Conservation (phyloP, 1,139 yeast species). For the Blastobotrys illinoisensis region DNA sequence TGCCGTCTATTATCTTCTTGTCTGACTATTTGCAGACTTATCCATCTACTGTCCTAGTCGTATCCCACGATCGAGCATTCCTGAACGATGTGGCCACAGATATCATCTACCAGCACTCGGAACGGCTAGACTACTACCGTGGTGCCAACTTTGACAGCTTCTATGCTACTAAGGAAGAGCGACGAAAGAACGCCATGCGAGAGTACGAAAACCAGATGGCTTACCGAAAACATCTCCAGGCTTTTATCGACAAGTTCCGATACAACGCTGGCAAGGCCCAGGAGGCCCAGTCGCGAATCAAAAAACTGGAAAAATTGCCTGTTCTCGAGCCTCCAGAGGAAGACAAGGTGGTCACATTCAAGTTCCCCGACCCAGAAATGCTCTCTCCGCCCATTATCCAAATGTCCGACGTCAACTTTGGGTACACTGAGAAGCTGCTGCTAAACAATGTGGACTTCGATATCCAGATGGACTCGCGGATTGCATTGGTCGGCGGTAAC, state of each 20-base stretch:
- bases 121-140: conserved; percentile 90
- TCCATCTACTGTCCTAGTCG: conserved; percentile 88
- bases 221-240: conserved; percentile 85
- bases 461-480: conserved; percentile 88
- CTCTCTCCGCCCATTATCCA: conserved; percentile 92
- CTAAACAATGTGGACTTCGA: conserved; percentile 79
- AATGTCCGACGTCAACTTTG: conserved; percentile 79
- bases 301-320: conserved; percentile 91
- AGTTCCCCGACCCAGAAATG: conserved; percentile 91
- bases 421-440: conserved; percentile 59
- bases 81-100: conserved; percentile 97
- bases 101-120: conserved; percentile 95
- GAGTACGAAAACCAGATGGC: conserved; percentile 98
- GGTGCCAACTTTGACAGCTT: conserved; percentile 91
- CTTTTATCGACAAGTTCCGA: conserved; percentile 90
- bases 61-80: conserved; percentile 96
- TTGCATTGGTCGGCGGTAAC: conserved; percentile 96
- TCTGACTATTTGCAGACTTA: conserved; percentile 85
- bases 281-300: conserved; percentile 97
- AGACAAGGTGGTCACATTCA: conserved; percentile 77
- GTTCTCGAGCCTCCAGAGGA: conserved; percentile 91
- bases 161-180: conserved; percentile 90
- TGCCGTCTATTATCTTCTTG: conserved; percentile 91
- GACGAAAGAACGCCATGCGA: conserved; percentile 85
- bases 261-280: conserved; percentile 96